Base-by-base conservation (phyloP, 805 yeast species). In the Teunomyces aglyptinius region DNA sequence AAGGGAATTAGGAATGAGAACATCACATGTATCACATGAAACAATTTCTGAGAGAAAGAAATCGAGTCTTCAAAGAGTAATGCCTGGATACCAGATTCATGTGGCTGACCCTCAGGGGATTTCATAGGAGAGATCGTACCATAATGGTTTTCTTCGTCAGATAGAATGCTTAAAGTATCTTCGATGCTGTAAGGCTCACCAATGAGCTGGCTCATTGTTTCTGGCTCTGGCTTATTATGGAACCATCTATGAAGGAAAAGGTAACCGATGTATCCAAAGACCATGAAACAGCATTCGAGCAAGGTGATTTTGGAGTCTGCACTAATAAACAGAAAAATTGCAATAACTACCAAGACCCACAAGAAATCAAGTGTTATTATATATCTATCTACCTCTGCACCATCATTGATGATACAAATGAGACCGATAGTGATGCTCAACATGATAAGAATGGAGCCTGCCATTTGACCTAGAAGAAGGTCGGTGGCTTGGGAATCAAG, bases 391-490 rank as follows among this genome's bases (percentile, higher is more conserved):
- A 68, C 53, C n/a, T 49, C 39, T 41, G 64, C 61, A 5, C 71
- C 67, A 6, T 48, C 48, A 41, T 44, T 55, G 26, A 47, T 50
- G 7, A 51, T 34, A 28, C 65, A 48, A 11, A 71, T 71, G 5
- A 60, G 24, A 0, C 75, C 75, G n/a, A 71, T 54, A 1, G 68
- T 59, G 1, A 71, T 49, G 1, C 70, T 61, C 43, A 68, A 60
- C 35, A 65, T 59, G 10, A 71, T 63, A 2, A 66, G 46, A 10
- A 59, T 60, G 2, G 71, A 63, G 1, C 76, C 75, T 5, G 69
- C 56, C 5, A 68, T 49, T 48, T 71, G 75, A 3, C 75, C 75
- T 26, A 71, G 46, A 3, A 68, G 67, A 16, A 71, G 49, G 31
- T 68, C 72, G 1, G 62, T 49, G 2, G 71, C 59, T 15, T 60